Base-by-base conservation (phyloP, 257 asterid species). In the Fraxinus pennsylvanica region DNA sequence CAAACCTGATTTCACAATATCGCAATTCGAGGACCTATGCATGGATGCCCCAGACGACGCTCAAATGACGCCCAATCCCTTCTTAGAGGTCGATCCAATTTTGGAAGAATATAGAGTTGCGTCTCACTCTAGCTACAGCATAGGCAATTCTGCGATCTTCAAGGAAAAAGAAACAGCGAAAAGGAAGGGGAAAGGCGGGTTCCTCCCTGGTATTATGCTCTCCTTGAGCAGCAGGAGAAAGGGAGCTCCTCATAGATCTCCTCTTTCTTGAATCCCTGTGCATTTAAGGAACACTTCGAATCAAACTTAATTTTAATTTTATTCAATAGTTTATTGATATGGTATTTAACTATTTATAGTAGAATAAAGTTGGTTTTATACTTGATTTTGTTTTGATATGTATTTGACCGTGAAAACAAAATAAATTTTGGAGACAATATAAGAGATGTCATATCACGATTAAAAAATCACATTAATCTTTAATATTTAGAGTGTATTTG, bases 211-310 rank as follows among this genome's bases (percentile, higher is more conserved):
- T 4, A 85, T 87, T 39, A 84, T 90, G 89, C 84, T 89, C 33
- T 87, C 97, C 9, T 86, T 90, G 83, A 82, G 81, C 85, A 93
- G 75, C 83, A 86, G 97, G 74, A 83, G 98, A 82, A 93, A 93
- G 87, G 92, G 98, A 35, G 94, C 98, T 68, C 98, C 98, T 7
- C 97, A 90, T 21, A 90, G 98, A 84, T 90, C 98, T 77, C 98
- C 98, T 25, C 94, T 93, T 38, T 87, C 96, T 79, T 91, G 81
- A 78, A 77, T n/a, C 52, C 17, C 5, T 14, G 5, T 10, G 52
- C 15, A 33, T 43, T 43, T 43, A 2, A 12, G 15, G 5, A 10
- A 43, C 15, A 12, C 5, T 5, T 43, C 17, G 14, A 43, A 2
- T 43, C 52, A 2, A 43, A 43, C 50, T 41, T 41, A 41, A 12